These are phyloP conservation scores for Salix dunnii DNA, from an alignment of 345 rosid species.

Conservation along the genomic window DNA sequence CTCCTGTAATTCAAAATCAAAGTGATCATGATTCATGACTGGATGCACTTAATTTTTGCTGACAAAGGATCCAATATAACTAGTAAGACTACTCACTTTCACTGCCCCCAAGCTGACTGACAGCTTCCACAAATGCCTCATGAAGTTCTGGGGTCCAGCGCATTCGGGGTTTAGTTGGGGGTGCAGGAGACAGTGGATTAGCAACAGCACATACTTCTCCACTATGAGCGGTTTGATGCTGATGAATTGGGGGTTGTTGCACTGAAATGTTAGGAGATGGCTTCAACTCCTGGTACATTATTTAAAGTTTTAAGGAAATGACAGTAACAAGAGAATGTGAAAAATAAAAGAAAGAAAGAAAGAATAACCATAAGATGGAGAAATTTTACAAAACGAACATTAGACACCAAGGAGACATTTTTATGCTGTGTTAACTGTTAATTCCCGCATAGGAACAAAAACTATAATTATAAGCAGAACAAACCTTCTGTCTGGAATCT, in stretches of 20 bases:
- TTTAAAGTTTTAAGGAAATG: constrained; percentile 1
- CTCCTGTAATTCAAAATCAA: constrained; percentile 50
- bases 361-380: neutral
- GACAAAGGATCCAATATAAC: constrained; percentile 4
- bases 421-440: neutral
- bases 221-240: constrained; percentile 32
- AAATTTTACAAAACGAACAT: neutral
- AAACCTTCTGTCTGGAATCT: constrained; percentile 56
- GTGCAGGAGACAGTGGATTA: constrained; percentile 31
- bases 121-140: constrained; percentile 88
- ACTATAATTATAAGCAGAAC: constrained; percentile 8
- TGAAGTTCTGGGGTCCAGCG: constrained; percentile 98
- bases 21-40: neutral
- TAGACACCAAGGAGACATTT: neutral
- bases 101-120: constrained; percentile 81
- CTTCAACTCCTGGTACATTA: constrained; percentile 27
- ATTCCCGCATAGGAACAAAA: neutral
- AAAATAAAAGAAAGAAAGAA: neutral
- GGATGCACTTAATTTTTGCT: constrained; percentile 1
- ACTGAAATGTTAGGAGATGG: constrained; percentile 28
- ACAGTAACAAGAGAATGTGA: neutral
- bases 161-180: constrained; percentile 64
- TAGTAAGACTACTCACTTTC: constrained; percentile 53
- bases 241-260: constrained; percentile 39
- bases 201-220: constrained; percentile 33